Evolutionary conservation across 2,329 filamentous ascomycete genomes (phyloP), one percentile per base, ranked within the genome.

Genomic region (Dactylellina drechsleri): DNA sequence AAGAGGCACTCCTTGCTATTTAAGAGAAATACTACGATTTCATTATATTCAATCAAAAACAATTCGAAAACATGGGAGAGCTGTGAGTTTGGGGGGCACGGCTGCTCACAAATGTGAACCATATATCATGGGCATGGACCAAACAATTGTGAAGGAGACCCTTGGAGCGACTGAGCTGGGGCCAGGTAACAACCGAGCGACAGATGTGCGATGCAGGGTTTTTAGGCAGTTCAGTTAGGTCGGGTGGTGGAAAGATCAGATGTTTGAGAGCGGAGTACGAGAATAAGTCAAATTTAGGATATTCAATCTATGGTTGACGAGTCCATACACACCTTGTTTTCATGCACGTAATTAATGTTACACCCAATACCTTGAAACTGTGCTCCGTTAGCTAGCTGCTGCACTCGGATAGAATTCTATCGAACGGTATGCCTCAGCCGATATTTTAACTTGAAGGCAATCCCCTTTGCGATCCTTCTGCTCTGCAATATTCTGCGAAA

Each of bases 101-200:
- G 31, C 31, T 36, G 31, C 1, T 7, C 31, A 7, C 31, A 10
- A 31, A 52, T 52, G 43, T 18, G 28, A 43, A 47, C 10, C 41
- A 36, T 28, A 41, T 10, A 36, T 26, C 47, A 54, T 36, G 20
- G 20, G 4, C 23, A 31, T 18, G 20, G 41, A 31, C 41, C 13
- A 36, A 43, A 13, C 6, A 23, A 4, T 16, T n/a, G 23, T n/a
- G 36, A 50, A 62, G 47, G 28, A 18, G 7, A 62, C 45, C 59
- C 59, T 43, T 62, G 59, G 43, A 28, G 12, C 28, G n/a, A 26
- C 7, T 23, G 18, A 61, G 36, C 45, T 62, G 16, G 31, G 45
- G 18, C 65, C 54, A 61, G 31, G 45, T 36, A 18, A 45, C 45
- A 68, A 20, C 36, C 49, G 54, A 60, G 36, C 36, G 56, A 60